Conservation (phyloP, 495 filamentous ascomycete genomes). For the Neurospora sp. region DNA sequence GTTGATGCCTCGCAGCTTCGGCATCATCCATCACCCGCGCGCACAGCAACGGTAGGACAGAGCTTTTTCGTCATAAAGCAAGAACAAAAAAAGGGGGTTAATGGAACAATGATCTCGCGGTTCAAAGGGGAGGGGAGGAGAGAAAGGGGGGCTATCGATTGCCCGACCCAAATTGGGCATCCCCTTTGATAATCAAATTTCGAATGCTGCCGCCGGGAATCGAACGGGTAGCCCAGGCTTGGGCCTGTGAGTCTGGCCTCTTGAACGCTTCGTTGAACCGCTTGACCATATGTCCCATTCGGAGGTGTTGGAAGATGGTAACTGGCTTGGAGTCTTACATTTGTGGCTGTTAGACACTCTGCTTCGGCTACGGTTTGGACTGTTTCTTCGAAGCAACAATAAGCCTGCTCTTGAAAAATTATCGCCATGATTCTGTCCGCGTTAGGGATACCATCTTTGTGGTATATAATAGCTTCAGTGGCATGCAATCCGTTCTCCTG, state of each 20-base stretch:
- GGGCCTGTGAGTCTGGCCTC: neutral
- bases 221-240: neutral
- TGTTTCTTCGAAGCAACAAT: neutral
- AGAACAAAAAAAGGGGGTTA: neutral
- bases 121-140: too few relatives aligned
- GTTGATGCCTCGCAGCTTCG: neutral
- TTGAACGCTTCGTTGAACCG: neutral
- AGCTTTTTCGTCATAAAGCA: neutral
- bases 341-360: neutral
- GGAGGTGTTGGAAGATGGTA: neutral
- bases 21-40: neutral
- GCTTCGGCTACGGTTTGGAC: neutral
- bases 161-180: neutral
- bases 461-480: neutral
- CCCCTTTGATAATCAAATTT: neutral
- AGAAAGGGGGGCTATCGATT: neutral
- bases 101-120: neutral
- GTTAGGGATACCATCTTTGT: neutral
- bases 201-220: neutral
- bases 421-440: neutral
- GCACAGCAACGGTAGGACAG: neutral
- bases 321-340: neutral
- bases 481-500: neutral
- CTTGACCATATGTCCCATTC: neutral
- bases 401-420: neutral